Conservation (phyloP, 164 flowering plant species). For the Houttuynia cordata region DNA sequence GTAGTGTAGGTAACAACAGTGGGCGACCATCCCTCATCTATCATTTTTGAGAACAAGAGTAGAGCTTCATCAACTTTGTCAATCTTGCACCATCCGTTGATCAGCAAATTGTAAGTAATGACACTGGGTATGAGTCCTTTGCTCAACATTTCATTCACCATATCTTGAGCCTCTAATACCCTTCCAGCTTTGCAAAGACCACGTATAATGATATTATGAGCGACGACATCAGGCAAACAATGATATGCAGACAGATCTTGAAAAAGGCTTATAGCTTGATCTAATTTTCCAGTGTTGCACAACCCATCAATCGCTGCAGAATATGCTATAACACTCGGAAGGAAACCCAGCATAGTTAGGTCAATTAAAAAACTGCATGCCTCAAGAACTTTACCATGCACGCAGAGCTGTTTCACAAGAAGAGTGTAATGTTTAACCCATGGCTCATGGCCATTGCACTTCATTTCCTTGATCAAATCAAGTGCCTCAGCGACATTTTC, state of each 20-base stretch:
- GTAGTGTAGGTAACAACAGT: conserved; percentile 68
- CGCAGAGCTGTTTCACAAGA: conserved; percentile 49
- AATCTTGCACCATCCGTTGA: conserved; percentile 71
- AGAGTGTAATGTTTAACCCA: conserved; percentile 67
- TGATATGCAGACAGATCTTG: conserved; percentile 39
- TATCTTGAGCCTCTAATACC: conserved; percentile 42
- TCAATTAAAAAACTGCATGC: conserved; percentile 51
- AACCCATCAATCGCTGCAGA: conserved; percentile 62
- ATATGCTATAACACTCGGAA: conserved; percentile 54
- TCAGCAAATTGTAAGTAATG: conserved; percentile 65
- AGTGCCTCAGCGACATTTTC: conserved; percentile 45
- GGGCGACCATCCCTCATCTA: conserved; percentile 40
- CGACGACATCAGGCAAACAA: conserved; percentile 62
- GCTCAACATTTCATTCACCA: conserved; percentile 37
- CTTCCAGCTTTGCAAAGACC: conserved; percentile 60
- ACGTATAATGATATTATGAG: conserved; percentile 56
- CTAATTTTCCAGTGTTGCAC: conserved; percentile 31
- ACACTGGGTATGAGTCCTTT: conserved; percentile 68
- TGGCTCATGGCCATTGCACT: conserved; percentile 52
- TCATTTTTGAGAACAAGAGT: conserved; percentile 41
- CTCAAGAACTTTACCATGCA: conserved; percentile 33
- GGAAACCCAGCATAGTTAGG: conserved; percentile 51
- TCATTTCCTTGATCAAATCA: conserved; percentile 50
- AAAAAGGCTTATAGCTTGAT: conserved; percentile 50
- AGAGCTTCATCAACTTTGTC: conserved; percentile 48